phyloP scores from a whole-genome alignment of 2,329 filamentous ascomycete species.

The Neofusicoccum parvum region DNA sequence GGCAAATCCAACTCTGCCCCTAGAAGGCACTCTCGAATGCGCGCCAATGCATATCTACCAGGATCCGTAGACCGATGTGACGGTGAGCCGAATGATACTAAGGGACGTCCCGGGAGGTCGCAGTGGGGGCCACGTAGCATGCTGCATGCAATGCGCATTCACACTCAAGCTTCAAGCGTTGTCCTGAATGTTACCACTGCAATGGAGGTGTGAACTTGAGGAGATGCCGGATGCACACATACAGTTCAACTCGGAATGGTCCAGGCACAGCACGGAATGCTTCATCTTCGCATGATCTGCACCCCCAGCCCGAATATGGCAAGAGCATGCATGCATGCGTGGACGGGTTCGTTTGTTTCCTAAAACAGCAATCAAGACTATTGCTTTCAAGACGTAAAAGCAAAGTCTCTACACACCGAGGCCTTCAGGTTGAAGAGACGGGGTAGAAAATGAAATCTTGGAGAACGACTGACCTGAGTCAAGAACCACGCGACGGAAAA shows the following conservation, averaged over 20 bases:
- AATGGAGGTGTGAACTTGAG: neutral
- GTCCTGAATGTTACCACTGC: neutral
- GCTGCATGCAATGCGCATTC: neutral
- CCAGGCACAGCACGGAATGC: neutral
- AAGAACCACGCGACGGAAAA: neutral
- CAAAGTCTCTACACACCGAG: neutral
- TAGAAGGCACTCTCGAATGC: neutral
- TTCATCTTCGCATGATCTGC: constrained; percentile 4
- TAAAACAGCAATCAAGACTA: neutral
- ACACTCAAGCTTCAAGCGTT: neutral
- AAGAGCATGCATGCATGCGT: neutral
- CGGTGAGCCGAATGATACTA: neutral
- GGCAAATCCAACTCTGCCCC: neutral
- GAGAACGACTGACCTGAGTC: neutral
- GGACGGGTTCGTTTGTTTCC: neutral
- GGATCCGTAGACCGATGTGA: neutral
- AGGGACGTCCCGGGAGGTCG: neutral
- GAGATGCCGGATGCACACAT: neutral
- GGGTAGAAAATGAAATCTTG: neutral
- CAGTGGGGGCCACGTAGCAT: neutral
- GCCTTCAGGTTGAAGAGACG: neutral
- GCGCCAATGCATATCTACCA: neutral
- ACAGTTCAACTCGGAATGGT: neutral
- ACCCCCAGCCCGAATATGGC: neutral
- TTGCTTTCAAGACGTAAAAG: neutral